Conservation (phyloP, 2,329 filamentous ascomycete genomes). For the Fusarium cicatricum region DNA sequence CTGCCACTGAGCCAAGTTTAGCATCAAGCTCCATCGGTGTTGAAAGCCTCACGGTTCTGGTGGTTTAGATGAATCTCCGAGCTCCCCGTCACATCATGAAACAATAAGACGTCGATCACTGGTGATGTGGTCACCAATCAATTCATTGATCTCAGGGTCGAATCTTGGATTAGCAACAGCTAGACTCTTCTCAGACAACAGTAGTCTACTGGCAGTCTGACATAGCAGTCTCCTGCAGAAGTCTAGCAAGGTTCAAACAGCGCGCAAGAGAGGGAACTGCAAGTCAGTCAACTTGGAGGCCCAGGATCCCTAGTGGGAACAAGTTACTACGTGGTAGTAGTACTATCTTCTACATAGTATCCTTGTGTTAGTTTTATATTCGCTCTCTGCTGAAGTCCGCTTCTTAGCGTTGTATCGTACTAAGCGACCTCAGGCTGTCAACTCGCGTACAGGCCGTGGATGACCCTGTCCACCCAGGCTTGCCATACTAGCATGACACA, state of each 20-base stretch:
- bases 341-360: not conserved
- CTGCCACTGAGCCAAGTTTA: conserved; percentile 13
- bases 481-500: not conserved
- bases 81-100: not conserved
- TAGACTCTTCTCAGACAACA: no score
- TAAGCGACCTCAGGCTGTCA: conserved; percentile 6
- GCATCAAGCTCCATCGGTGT: conserved; percentile 5
- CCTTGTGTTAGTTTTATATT: no score
- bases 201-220: no score
- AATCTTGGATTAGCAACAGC: no score
- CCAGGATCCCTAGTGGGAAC: conserved; percentile 12
- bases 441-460: conserved; percentile 1
- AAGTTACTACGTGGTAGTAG: not conserved
- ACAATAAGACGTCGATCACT: not conserved
- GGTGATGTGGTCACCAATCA: not conserved
- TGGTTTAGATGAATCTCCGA: conserved; percentile 1
- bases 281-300: conserved; percentile 6
- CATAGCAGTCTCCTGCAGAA: no score
- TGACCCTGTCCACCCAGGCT: not conserved
- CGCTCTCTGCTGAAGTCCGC: not conserved
- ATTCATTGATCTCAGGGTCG: not conserved
- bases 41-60: conserved; percentile 2
- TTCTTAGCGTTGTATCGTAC: not conserved
- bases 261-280: not conserved
- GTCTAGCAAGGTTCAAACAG: not conserved